Evolutionary conservation across 2,329 filamentous ascomycete genomes (phyloP).

Genomic region (Dothideomycetes sp.): DNA sequence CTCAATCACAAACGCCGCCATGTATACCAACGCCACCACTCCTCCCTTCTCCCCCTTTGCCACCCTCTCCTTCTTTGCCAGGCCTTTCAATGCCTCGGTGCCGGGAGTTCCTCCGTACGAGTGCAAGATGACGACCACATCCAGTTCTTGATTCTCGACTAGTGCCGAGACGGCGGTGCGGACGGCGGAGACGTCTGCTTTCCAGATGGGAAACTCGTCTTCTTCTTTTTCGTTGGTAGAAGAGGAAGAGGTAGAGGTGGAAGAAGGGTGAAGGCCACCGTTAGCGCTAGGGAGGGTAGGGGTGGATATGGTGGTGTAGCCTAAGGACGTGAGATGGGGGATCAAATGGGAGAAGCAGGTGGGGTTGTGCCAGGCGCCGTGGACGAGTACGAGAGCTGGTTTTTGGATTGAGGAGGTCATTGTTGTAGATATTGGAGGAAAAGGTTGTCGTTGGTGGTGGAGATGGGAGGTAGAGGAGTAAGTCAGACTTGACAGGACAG

Average conservation of each 20-base stretch:
- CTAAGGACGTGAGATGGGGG: constrained; percentile 11
- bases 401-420: constrained; percentile 1
- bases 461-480: too few species aligned
- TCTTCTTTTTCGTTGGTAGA: constrained; percentile 1
- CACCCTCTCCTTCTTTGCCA: constrained; percentile 9
- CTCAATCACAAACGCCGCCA: constrained; percentile 10
- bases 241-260: too few species aligned
- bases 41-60: constrained; percentile 13
- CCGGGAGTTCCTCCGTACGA: constrained; percentile 20
- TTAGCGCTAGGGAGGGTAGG: constrained; percentile 4
- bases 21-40: constrained; percentile 16
- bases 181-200: constrained; percentile 1
- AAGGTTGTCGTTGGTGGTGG: too few species aligned
- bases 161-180: constrained; percentile 15
- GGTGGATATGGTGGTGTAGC: too few species aligned
- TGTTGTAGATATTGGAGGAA: not conserved
- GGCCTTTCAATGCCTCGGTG: constrained; percentile 15
- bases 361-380: constrained; percentile 18
- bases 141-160: constrained; percentile 14
- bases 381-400: constrained; percentile 15
- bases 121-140: constrained; percentile 20
- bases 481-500: too few species aligned
- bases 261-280: too few species aligned
- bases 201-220: constrained; percentile 1
- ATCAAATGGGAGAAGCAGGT: constrained; percentile 12